phyloP scores from a whole-genome alignment of 1,139 yeast genomes.

The Meyerozyma elateridarum region DNA sequence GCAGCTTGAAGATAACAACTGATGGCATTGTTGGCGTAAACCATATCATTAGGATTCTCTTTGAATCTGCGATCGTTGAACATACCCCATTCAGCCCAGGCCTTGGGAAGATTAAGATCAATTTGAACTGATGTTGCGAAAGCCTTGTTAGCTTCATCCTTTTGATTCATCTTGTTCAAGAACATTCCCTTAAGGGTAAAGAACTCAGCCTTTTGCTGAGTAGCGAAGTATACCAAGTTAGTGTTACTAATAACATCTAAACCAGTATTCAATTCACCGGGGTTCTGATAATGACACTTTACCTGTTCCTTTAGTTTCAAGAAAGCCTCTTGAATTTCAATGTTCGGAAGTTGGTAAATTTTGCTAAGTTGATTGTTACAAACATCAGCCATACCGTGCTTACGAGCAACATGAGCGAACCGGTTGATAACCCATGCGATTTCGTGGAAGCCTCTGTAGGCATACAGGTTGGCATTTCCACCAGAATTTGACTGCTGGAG shows the following conservation, averaged over 20 bases:
- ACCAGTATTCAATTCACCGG: slow-evolving; percentile 85
- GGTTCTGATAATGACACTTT: slow-evolving; percentile 90
- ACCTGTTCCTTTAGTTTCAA: slow-evolving; percentile 94
- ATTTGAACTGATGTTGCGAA: slow-evolving; percentile 97
- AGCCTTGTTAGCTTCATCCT: slow-evolving; percentile 95
- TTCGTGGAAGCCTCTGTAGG: slow-evolving; percentile 96
- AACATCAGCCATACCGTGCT: slow-evolving; percentile 95
- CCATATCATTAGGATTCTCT: slow-evolving; percentile 78
- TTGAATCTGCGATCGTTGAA: slow-evolving; percentile 87
- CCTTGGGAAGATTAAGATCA: slow-evolving; percentile 89
- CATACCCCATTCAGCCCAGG: slow-evolving; percentile 99
- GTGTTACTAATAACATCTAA: slow-evolving; percentile 96
- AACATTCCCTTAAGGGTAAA: slow-evolving; percentile 98
- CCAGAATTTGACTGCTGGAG: slow-evolving; percentile 71
- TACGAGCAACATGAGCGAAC: slow-evolving; percentile 97
- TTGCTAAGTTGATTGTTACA: slow-evolving; percentile 90
- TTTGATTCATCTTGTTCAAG: slow-evolving; percentile 79
- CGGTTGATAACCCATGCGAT: slow-evolving; percentile 98
- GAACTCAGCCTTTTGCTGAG: slow-evolving; percentile 97
- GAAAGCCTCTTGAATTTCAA: slow-evolving; percentile 97
- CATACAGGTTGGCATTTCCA: slow-evolving; percentile 80
- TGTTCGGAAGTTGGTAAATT: slow-evolving; percentile 93
- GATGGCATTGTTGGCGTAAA: slow-evolving; percentile 88
- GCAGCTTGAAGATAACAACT: slow-evolving; percentile 97
- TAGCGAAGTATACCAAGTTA: slow-evolving; percentile 89